Evolutionary conservation across 2,329 filamentous ascomycete genomes (phyloP), one percentile per base, ranked within the genome.

Genomic region (Bipolaris sorokiniana): DNA sequence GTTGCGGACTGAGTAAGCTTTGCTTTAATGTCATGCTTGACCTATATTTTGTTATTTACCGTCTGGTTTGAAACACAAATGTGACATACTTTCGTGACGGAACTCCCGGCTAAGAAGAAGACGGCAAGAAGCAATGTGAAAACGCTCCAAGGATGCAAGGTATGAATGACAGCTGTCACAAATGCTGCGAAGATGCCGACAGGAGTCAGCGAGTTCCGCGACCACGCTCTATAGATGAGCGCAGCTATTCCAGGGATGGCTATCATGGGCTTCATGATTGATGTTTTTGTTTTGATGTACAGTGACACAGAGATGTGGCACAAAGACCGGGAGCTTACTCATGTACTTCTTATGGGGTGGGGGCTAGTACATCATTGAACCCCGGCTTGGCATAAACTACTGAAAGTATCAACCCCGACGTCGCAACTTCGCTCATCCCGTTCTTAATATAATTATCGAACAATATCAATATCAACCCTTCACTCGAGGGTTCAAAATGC

Each of bases 141-240:
- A n/a, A 93, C 81, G 58, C 90, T 91, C 89, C 92, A 97, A 3
- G 94, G 94, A 76, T 98, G 93, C n/a, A 93, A 79, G 15, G 92
- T 92, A 76, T 99, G 95, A 10, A 90, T 86, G 44, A 84, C 76
- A 3, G 92, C 93, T 3, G 93, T 96, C 41, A 89, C 68, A 5
- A 83, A 81, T 3, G 94, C 94, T 11, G 86, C 84, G 36, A 89
- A 66, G 66, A 97, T 86, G 59, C 93, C 94, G 6, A 83, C 79
- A 0, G 89, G 86, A 0, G 94, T 98, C 37, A 99, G 84, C 22
- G 89, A 93, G 54, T 77, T 78, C 20, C 72, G 66, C 3, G 75
- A 77, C 63, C 70, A 78, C 7, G 77, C 77, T 37, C 77, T 69
- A 48, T 76, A 78, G 3, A 77, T 72, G 26, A 79, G 72, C 11